These are phyloP conservation scores for Podila minutissima DNA, from an alignment of 192 early-diverging fungal species.

Conservation along the genomic window DNA sequence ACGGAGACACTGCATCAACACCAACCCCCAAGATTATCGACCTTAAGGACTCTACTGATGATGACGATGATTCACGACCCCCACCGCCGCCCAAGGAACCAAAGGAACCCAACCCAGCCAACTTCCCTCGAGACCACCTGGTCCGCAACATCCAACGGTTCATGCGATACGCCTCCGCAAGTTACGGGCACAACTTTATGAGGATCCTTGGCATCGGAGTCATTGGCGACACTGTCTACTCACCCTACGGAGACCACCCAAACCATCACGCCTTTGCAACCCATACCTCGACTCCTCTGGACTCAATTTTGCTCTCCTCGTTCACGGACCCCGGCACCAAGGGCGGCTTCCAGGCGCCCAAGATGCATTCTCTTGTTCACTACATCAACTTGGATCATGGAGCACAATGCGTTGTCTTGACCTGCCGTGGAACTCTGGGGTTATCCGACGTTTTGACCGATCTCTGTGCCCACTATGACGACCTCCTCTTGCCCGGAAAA, in stretches of 20 bases:
- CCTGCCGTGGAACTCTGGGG: slow-evolving; percentile 89
- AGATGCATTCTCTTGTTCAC: slow-evolving; percentile 77
- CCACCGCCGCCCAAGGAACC: slow-evolving; percentile 43
- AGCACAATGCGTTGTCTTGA: slow-evolving; percentile 77
- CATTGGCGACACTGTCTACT: slow-evolving; percentile 52
- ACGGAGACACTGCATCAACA: background rate
- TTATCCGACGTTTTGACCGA: slow-evolving; percentile 91
- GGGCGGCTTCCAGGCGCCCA: slow-evolving; percentile 56
- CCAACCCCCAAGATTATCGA: slow-evolving; percentile 8
- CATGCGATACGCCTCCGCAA: slow-evolving; percentile 73
- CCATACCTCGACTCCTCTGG: slow-evolving; percentile 78
- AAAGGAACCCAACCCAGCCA: slow-evolving; percentile 51
- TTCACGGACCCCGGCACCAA: slow-evolving; percentile 56
- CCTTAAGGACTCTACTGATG: background rate
- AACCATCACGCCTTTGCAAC: slow-evolving; percentile 83
- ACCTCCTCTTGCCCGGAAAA: slow-evolving; percentile 54
- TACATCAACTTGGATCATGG: slow-evolving; percentile 89
- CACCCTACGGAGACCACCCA: slow-evolving; percentile 57
- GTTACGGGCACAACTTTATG: slow-evolving; percentile 81
- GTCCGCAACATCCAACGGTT: slow-evolving; percentile 75
- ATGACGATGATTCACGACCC: slow-evolving; percentile 21
- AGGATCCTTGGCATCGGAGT: slow-evolving; percentile 72
- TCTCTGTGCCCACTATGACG: slow-evolving; percentile 80
- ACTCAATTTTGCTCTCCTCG: slow-evolving; percentile 80
- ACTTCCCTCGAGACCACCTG: slow-evolving; percentile 66